These are phyloP conservation scores for Anisodus tanguticus DNA, from an alignment of 257 asterid species.

Conservation along the genomic window DNA sequence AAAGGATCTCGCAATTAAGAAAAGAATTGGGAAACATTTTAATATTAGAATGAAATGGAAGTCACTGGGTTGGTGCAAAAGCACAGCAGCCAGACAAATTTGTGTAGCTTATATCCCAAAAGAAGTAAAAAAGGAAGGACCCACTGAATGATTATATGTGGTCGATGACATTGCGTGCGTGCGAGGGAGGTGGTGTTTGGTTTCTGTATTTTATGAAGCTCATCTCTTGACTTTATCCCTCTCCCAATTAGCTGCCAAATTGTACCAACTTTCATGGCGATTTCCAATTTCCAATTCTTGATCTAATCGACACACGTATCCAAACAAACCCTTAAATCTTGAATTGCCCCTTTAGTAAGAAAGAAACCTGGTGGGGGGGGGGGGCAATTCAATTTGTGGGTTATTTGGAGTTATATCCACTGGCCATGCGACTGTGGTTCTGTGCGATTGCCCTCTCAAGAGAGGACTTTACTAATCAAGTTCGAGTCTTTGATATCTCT, in stretches of 20 bases:
- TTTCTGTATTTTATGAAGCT: background rate
- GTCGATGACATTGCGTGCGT: background rate
- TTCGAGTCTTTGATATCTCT: slow-evolving; percentile 27
- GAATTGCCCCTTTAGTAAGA: slow-evolving; percentile 1
- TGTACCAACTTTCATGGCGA: slow-evolving; percentile 31
- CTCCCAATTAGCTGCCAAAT: background rate
- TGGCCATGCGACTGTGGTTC: slow-evolving; percentile 92
- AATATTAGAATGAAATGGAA: background rate
- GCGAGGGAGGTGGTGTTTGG: background rate
- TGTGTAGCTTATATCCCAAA: background rate
- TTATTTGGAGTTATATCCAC: slow-evolving; percentile 44
- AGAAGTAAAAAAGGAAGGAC: slow-evolving; percentile 30
- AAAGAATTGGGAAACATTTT: background rate
- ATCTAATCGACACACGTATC: slow-evolving; percentile 42
- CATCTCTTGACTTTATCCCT: background rate
- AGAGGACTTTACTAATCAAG: slow-evolving; percentile 58
- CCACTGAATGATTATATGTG: slow-evolving; percentile 35
- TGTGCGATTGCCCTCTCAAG: slow-evolving; percentile 72
- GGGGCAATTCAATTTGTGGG: background rate
- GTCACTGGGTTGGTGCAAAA: background rate
- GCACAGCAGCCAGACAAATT: background rate
- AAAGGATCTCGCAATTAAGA: background rate
- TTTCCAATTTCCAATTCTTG: slow-evolving; percentile 34
- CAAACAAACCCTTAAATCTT: background rate
- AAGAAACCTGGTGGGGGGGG: background rate